Evolutionary conservation across 768 basidiomycete species (phyloP).

Genomic region (Hypsizygus marmoreus): DNA sequence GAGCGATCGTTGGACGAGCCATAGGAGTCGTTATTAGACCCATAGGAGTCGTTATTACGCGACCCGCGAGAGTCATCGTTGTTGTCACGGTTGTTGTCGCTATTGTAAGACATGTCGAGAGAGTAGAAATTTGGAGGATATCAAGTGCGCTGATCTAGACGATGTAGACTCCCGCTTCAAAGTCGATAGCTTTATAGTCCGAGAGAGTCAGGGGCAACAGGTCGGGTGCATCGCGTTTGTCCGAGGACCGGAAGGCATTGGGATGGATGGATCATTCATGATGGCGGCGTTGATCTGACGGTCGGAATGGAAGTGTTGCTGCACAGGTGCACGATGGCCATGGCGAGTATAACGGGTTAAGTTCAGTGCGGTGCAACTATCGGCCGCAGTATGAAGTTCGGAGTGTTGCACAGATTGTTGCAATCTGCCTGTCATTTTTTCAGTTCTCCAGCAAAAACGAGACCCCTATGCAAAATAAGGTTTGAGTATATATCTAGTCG

Average conservation of each 20-base stretch:
- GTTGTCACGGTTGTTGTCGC: conserved; percentile 18
- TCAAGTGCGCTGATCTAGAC: neutral
- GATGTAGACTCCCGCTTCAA: neutral
- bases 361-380: no score
- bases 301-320: neutral
- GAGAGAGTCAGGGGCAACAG: neutral
- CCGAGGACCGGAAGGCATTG: neutral
- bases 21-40: conserved; percentile 22
- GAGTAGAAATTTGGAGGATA: neutral
- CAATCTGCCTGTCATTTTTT: no score
- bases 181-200: neutral
- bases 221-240: neutral
- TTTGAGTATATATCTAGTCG: no score
- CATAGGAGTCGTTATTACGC: conserved; percentile 18
- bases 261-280: conserved; percentile 4
- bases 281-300: neutral
- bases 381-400: no score
- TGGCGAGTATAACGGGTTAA: no score
- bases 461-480: no score
- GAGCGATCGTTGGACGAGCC: conserved; percentile 21
- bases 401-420: no score
- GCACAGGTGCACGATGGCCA: neutral
- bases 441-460: no score
- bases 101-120: conserved; percentile 25
- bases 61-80: conserved; percentile 8